Conservation (phyloP, 805 yeast species). For the Candida nonsorbophila region DNA sequence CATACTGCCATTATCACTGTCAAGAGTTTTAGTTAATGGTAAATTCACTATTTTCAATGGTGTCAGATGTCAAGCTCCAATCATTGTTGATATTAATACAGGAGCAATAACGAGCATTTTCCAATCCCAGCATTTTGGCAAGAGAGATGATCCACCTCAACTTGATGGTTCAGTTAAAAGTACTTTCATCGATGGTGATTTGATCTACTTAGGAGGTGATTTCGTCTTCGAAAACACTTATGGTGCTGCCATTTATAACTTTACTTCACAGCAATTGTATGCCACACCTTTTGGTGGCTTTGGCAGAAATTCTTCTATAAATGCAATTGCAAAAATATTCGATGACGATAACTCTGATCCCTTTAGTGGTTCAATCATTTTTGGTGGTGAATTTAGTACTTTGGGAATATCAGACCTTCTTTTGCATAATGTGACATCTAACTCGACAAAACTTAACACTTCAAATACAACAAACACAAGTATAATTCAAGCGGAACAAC, state of each 20-base stretch:
- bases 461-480: conserved; percentile 34
- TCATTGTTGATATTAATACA: conserved; percentile 27
- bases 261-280: conserved; percentile 30
- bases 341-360: conserved; percentile 25
- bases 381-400: conserved; percentile 72
- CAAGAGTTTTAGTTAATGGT: conserved; percentile 29
- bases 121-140: conserved; percentile 6
- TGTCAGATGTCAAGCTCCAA: conserved; percentile 20
- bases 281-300: conserved; percentile 75
- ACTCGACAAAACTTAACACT: conserved; percentile 15
- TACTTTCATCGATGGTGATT: conserved; percentile 33
- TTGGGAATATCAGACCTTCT: conserved; percentile 49
- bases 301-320: conserved; percentile 50
- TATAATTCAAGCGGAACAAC: conserved; percentile 50
- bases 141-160: conserved; percentile 12
- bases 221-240: conserved; percentile 48
- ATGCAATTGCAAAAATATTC: conserved; percentile 51
- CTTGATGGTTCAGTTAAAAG: conserved; percentile 26
- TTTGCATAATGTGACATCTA: conserved; percentile 25
- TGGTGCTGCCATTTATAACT: conserved; percentile 65
- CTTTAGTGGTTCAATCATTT: conserved; percentile 48
- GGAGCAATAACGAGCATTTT: conserved; percentile 18
- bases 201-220: conserved; percentile 78
- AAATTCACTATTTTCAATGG: conserved; percentile 29
- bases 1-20: conserved; percentile 18